A percentile compares a stretch with the other conserved stretches of the same genome.
phyloP scores from a whole-genome alignment of 768 basidiomycete genomes.

The Chalciporus piperatus region DNA sequence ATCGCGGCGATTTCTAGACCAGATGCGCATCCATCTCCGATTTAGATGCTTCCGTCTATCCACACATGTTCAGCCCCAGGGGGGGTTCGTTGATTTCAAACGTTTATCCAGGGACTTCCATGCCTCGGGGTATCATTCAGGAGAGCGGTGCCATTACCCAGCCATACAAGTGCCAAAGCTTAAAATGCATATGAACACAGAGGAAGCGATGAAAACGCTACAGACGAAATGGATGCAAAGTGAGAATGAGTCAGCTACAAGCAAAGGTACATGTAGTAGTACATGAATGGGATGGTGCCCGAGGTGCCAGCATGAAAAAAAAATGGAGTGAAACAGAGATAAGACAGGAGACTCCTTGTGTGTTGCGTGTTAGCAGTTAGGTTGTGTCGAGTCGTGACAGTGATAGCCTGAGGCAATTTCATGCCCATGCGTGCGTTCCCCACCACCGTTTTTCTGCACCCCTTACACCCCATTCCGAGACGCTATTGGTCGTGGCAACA shows the following conservation, averaged over 20 bases:
- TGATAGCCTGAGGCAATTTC: background rate
- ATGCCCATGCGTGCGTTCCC: conserved; percentile 48
- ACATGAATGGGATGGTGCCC: conserved; percentile 19
- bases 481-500: conserved; percentile 58
- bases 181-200: background rate
- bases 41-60: background rate
- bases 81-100: too few relatives aligned
- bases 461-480: conserved; percentile 76
- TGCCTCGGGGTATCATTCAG: too few relatives aligned
- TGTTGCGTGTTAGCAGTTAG: background rate
- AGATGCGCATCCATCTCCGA: background rate
- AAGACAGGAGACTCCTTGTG: conserved; percentile 5
- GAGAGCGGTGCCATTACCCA: too few relatives aligned
- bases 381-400: background rate
- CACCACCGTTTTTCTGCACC: conserved; percentile 77
- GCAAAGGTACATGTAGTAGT: conserved; percentile 9
- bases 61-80: background rate
- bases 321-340: conserved; percentile 4
- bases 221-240: background rate
- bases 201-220: background rate
- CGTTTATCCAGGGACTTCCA: too few relatives aligned
- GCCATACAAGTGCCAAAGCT: background rate
- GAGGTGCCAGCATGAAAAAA: conserved; percentile 1
- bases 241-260: conserved; percentile 14
- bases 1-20: background rate